Conservation (phyloP, 352 stramenopile species). For the Globisporangium solare region DNA sequence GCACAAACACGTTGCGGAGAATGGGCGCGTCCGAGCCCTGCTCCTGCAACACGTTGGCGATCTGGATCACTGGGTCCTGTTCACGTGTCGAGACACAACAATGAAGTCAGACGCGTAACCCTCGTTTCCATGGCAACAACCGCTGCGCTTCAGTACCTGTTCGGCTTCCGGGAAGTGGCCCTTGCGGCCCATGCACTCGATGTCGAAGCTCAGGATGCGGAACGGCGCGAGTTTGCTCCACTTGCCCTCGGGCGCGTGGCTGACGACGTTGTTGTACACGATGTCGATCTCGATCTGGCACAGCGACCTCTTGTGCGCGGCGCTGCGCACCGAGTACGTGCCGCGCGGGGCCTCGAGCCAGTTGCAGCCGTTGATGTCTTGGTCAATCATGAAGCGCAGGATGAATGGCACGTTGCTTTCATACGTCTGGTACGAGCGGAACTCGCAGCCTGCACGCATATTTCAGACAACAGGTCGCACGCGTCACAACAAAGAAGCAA, state of each 20-base stretch:
- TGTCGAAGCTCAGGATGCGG: constrained; percentile 98
- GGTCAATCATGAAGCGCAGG: constrained; percentile 99
- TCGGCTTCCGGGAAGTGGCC: constrained; percentile 90
- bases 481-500: too few relatives aligned
- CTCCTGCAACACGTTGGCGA: constrained; percentile 96
- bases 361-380: constrained; percentile 95
- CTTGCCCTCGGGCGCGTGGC: constrained; percentile 90
- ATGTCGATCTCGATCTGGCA: constrained; percentile 97
- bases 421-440: constrained; percentile 89
- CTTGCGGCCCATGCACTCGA: constrained; percentile 99
- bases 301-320: constrained; percentile 77
- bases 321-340: constrained; percentile 87
- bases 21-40: constrained; percentile 62
- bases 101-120: background rate
- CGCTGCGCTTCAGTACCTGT: constrained; percentile 22
- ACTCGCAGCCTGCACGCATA: constrained; percentile 39
- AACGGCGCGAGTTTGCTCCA: constrained; percentile 97
- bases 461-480: background rate
- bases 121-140: background rate
- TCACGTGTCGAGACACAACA: background rate
- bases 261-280: constrained; percentile 96
- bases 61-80: constrained; percentile 99
- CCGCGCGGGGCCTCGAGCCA: constrained; percentile 94
- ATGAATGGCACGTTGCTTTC: constrained; percentile 99
- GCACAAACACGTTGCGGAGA: constrained; percentile 96